phyloP scores from a whole-genome alignment of 345 rosid genomes.

The Luvunga scandens region DNA sequence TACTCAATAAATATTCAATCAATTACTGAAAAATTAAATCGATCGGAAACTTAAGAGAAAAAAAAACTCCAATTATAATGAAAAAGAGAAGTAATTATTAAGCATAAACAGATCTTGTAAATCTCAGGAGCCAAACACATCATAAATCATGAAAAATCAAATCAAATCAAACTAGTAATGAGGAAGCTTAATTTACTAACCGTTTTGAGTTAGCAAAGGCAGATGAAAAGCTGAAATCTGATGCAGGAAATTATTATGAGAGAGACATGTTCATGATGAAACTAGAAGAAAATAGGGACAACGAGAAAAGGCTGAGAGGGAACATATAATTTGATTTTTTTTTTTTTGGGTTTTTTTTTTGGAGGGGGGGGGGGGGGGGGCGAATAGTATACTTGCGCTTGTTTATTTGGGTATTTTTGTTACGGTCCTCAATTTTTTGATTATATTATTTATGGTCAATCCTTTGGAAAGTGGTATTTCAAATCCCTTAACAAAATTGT shows the following conservation, averaged over 20 bases:
- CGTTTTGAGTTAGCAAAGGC: background rate
- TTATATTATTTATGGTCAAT: background rate
- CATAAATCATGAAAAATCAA: background rate
- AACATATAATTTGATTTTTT: slow-evolving; percentile 3
- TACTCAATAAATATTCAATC: too few relatives aligned
- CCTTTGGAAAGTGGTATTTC: too few relatives aligned
- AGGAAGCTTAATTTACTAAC: background rate
- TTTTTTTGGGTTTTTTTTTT: background rate
- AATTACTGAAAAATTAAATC: too few relatives aligned
- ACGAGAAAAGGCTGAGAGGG: slow-evolving; percentile 21
- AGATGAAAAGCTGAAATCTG: background rate
- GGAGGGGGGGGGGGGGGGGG: too few relatives aligned
- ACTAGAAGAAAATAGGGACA: slow-evolving; percentile 12
- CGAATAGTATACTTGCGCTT: too few relatives aligned
- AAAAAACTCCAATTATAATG: background rate
- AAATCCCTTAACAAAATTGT: too few relatives aligned
- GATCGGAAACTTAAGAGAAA: background rate
- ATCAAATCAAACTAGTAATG: background rate
- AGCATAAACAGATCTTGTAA: background rate
- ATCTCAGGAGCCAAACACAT: background rate
- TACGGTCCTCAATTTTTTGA: background rate
- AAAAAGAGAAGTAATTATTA: too few relatives aligned
- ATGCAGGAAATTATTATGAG: too few relatives aligned
- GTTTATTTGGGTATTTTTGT: background rate
- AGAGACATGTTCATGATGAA: background rate